Evolutionary conservation across 805 yeast species (phyloP).

Genomic region (Yarrowia yakushimensis): DNA sequence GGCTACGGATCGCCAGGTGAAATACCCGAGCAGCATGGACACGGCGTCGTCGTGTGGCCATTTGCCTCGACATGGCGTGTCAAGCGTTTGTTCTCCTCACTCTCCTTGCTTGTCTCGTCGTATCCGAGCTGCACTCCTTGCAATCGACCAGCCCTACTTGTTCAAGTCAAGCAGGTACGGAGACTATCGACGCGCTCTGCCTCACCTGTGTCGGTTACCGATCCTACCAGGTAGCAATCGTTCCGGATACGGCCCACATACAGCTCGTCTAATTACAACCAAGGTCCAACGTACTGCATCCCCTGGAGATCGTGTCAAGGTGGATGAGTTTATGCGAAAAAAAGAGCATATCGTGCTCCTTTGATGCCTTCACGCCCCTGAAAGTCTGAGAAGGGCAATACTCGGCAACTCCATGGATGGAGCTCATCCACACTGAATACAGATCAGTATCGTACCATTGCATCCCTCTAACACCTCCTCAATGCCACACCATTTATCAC

Average conservation of each 20-base stretch:
- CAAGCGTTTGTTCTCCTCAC: background rate
- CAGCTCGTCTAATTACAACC: background rate
- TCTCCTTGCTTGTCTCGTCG: background rate
- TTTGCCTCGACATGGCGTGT: background rate
- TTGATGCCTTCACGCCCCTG: too few species aligned
- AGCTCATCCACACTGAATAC: too few species aligned
- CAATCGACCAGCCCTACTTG: background rate
- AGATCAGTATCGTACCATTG: too few species aligned
- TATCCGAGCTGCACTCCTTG: background rate
- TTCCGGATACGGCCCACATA: background rate
- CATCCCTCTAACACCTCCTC: too few species aligned
- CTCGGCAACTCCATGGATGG: too few species aligned
- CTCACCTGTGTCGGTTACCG: background rate
- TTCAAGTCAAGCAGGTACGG: background rate
- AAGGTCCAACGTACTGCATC: background rate
- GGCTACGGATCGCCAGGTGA: background rate
- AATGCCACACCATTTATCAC: background rate
- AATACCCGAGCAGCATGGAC: background rate
- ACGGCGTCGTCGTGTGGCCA: background rate
- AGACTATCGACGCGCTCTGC: background rate
- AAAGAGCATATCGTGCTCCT: background rate
- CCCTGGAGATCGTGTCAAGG: background rate
- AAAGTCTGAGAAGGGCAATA: too few species aligned
- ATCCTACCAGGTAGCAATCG: background rate
- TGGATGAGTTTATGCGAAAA: background rate